A percentile compares a stretch with the other conserved stretches of the same genome.
phyloP scores from a whole-genome alignment of 331 rosid genomes.

The Rhamnella rubrinervis region DNA sequence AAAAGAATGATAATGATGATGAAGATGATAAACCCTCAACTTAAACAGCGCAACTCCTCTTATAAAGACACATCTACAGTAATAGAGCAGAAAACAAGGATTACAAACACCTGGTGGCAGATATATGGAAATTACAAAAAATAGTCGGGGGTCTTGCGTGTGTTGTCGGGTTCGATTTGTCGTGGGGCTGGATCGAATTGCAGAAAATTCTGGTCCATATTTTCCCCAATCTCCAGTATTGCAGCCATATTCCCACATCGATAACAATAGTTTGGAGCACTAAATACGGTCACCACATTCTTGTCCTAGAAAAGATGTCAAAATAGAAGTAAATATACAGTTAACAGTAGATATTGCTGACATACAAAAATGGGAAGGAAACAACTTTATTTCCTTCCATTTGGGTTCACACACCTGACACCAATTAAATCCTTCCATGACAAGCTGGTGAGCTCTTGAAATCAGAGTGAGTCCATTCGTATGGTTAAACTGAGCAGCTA shows the following conservation, averaged over 20 bases:
- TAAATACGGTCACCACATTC: conserved; percentile 96
- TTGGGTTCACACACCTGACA: conserved; percentile 71
- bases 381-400: neutral
- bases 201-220: conserved; percentile 97
- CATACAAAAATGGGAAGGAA: neutral
- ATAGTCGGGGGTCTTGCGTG: conserved; percentile 99
- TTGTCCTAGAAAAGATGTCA: conserved; percentile 62
- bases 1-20: conserved; percentile 72
- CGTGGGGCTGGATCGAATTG: conserved; percentile 99
- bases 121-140: conserved; percentile 73
- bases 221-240: conserved; percentile 93
- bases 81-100: conserved; percentile 53
- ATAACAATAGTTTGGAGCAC: conserved; percentile 97
- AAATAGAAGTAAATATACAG: conserved; percentile 20
- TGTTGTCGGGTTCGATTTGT: conserved; percentile 94
- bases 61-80: conserved; percentile 71
- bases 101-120: conserved; percentile 49
- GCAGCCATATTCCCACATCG: conserved; percentile 99
- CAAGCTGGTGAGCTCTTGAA: conserved; percentile 99
- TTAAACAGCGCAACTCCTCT: conserved; percentile 54
- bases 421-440: conserved; percentile 99
- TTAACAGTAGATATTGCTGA: neutral
- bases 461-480: conserved; percentile 94
- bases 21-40: conserved; percentile 62
- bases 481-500: conserved; percentile 92